Conservation (phyloP, 495 filamentous ascomycete species). For the Cudoniella acicularis region DNA sequence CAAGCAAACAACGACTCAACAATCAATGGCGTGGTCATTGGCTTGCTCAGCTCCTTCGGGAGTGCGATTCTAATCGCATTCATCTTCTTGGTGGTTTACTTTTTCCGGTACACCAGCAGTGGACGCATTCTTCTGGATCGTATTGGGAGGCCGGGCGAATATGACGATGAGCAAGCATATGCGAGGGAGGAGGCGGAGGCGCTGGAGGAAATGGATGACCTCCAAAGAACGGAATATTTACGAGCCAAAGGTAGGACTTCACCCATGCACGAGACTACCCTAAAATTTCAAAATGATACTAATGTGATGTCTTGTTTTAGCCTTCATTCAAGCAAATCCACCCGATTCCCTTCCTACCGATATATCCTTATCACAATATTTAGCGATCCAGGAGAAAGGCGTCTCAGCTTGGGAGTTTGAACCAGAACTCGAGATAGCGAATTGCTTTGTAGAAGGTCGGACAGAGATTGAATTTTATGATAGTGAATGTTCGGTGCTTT, state of each 20-base stretch:
- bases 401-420: slow-evolving; percentile 99
- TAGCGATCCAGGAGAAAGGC: slow-evolving; percentile 98
- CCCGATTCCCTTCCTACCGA: slow-evolving; percentile 94
- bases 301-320: slow-evolving; percentile 40
- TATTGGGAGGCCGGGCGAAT: slow-evolving; percentile 91
- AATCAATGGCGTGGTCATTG: slow-evolving; percentile 83
- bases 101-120: slow-evolving; percentile 84
- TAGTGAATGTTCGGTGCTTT: slow-evolving; percentile 94
- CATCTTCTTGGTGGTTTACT: slow-evolving; percentile 83
- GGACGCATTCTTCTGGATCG: slow-evolving; percentile 92
- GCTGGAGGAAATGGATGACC: slow-evolving; percentile 91
- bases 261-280: too few species aligned
- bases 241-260: slow-evolving; percentile 80
- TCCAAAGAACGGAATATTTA: slow-evolving; percentile 83
- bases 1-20: slow-evolving; percentile 25
- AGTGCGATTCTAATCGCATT: slow-evolving; percentile 79
- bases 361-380: slow-evolving; percentile 93
- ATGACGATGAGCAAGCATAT: slow-evolving; percentile 94
- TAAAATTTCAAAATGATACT: slow-evolving; percentile 6
- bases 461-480: slow-evolving; percentile 99
- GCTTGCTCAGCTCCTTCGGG: slow-evolving; percentile 93
- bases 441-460: slow-evolving; percentile 94
- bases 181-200: slow-evolving; percentile 90
- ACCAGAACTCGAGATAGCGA: slow-evolving; percentile 95
- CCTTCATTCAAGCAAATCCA: slow-evolving; percentile 90